Base-by-base conservation (phyloP, 1,284 basidiomycete species). In the Thecaphora thlaspeos region DNA sequence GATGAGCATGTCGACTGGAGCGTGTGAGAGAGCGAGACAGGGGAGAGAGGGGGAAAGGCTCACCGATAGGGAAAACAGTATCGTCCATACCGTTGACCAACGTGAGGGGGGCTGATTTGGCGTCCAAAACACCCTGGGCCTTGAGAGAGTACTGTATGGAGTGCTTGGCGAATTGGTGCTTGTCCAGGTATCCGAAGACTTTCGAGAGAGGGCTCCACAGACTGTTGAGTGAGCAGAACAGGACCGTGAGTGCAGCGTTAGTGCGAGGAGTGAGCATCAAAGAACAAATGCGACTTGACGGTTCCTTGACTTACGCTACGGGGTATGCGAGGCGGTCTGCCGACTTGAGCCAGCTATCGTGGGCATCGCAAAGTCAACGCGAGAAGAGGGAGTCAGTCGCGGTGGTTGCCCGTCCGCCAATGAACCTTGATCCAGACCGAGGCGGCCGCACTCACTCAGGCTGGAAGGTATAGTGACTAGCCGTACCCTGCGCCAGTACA, bases 341-440 rank as follows among this genome's bases (percentile, higher is more conserved):
- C 3, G 62, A 57, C 18, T 61, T 54, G 11, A 65, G 62, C 62
- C 62, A 65, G 40, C 56, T 58, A n/a, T n/a, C n/a, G n/a, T n/a
- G n/a, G n/a, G n/a, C n/a, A n/a, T n/a, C n/a, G n/a, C n/a, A n/a
- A n/a, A n/a, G n/a, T n/a, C n/a, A n/a, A n/a, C n/a, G n/a, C n/a
- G n/a, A n/a, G n/a, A n/a, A n/a, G n/a, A n/a, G n/a, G n/a, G n/a
- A n/a, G n/a, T n/a, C n/a, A n/a, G n/a, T n/a, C n/a, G n/a, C n/a
- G n/a, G n/a, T n/a, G n/a, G n/a, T n/a, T n/a, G n/a, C n/a, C n/a
- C n/a, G n/a, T n/a, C n/a, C n/a, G n/a, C n/a, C n/a, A n/a, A n/a
- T n/a, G n/a, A n/a, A n/a, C n/a, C n/a, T n/a, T n/a, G n/a, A n/a
- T n/a, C n/a, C n/a, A n/a, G n/a, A n/a, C n/a, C n/a, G n/a, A n/a